Evolutionary conservation across 2,329 filamentous ascomycete genomes (phyloP).

Genomic region (Talaromyces pinophilus): DNA sequence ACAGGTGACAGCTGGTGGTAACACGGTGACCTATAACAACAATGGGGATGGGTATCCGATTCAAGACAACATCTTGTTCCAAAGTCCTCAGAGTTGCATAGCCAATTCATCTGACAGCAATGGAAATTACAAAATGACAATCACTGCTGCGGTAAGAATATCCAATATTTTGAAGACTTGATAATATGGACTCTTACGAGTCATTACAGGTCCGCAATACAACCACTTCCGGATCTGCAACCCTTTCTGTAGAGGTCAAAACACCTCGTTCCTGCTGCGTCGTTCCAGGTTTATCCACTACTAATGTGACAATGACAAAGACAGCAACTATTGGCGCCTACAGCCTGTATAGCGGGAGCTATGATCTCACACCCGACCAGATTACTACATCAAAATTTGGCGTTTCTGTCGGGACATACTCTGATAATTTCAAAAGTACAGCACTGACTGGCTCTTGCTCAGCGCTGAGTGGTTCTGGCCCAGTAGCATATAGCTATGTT

Average conservation of each 20-base stretch:
- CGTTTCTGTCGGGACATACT: conserved; percentile 11
- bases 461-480: conserved; percentile 6
- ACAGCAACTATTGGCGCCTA: conserved; percentile 14
- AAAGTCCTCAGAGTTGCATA: conserved; percentile 18
- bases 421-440: conserved; percentile 19
- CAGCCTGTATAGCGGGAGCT: conserved; percentile 18
- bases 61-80: conserved; percentile 16
- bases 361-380: conserved; percentile 14
- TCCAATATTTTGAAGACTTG: neutral
- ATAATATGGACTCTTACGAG: neutral
- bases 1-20: conserved; percentile 16
- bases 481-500: conserved; percentile 24
- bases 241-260: conserved; percentile 19
- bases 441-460: conserved; percentile 19
- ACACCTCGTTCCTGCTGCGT: conserved; percentile 20
- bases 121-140: conserved; percentile 19
- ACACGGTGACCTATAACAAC: conserved; percentile 18
- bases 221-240: neutral
- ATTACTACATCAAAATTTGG: conserved; percentile 20
- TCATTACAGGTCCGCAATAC: conserved; percentile 19
- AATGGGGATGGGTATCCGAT: conserved; percentile 19
- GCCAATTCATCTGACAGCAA: conserved; percentile 11
- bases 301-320: conserved; percentile 19
- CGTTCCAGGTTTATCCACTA: conserved; percentile 12
- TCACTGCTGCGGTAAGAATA: conserved; percentile 16